Base-by-base conservation (phyloP, 2,329 filamentous ascomycete genomes). In the Fonsecaea pugnacius region DNA sequence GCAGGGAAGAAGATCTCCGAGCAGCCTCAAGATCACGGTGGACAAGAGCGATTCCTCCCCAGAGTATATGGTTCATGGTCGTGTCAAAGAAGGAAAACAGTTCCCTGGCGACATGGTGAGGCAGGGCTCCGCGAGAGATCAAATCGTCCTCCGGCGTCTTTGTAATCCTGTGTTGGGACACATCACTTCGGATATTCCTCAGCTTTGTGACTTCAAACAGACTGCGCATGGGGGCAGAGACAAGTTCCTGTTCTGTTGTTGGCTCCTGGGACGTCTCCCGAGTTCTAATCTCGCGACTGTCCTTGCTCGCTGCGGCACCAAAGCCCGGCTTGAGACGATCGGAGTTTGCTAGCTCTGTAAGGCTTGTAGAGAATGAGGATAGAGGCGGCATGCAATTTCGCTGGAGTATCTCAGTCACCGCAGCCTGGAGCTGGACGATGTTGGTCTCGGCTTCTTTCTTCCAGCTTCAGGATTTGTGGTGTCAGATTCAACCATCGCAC, bases 21-120 rank as follows among this genome's bases (percentile, higher is more conserved):
- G 86, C 76, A 9, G 79, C 80, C 0, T 80, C 80, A 1, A 85
- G 74, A 10, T 80, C 79, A 48, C 75, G 75, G 66, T 84, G 83
- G 2, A 79, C 78, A 18, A 82, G 76, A 16, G 82, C 79, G 21
- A 83, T 81, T 2, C 79, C 78, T 62, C 83, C 82, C 80, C 81
- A 85, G 63, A 84, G 76, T 59, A 82, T 78, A 57, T 80, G 77
- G 67, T 84, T 83, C 62, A 85, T 79, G 0, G 78, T 80, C 53
- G 81, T 77, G 52, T 79, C 80, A 67, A 84, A 85, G 10, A 84
- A 76, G 2, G 76, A 73, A 67, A 84, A 85, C 0, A 85, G 72
- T 51, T 83, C 78, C 53, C 85, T 79, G 0, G 83, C 83, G 63
- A 84, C 82, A 2, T 78, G 75, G 3, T 82, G 58, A 0, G 80